Evolutionary conservation across 1,139 yeast species (phyloP).

Genomic region (Yamadazyma triangularis): DNA sequence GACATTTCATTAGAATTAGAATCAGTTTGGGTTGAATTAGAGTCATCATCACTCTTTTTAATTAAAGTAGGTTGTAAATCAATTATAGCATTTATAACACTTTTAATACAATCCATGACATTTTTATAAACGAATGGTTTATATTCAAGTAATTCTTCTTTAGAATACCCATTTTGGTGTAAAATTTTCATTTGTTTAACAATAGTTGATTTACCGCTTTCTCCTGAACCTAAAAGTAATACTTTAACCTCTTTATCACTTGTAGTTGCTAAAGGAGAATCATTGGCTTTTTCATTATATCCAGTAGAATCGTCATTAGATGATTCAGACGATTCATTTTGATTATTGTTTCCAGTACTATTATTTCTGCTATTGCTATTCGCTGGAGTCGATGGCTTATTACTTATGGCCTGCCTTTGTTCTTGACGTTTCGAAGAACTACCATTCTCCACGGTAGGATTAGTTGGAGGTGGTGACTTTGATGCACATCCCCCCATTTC

Average conservation of each 20-base stretch:
- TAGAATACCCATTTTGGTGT: conserved; percentile 65
- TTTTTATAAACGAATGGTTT: conserved; percentile 69
- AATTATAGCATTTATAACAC: conserved; percentile 52
- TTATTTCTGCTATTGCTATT: conserved; percentile 5
- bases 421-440: conserved; percentile 2
- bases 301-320: conserved; percentile 15
- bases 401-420: conserved; percentile 4
- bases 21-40: conserved; percentile 4
- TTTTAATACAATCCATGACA: conserved; percentile 61
- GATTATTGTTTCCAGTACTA: conserved; percentile 11
- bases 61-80: conserved; percentile 49
- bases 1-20: conserved; percentile 4
- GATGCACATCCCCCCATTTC: not conserved
- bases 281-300: conserved; percentile 11
- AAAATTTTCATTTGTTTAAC: conserved; percentile 71
- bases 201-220: conserved; percentile 74
- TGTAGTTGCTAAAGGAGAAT: conserved; percentile 1
- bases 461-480: not conserved
- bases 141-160: conserved; percentile 60
- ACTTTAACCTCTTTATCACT: conserved; percentile 51
- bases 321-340: conserved; percentile 15
- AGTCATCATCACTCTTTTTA: conserved; percentile 18
- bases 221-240: conserved; percentile 71
- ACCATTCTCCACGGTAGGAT: conserved; percentile 1
- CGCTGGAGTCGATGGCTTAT: not conserved